A percentile compares a stretch with the other conserved stretches of the same genome.
These are phyloP conservation scores for Creolimax fragrantissima DNA, from an alignment of 78 protist species.

Conservation along the genomic window DNA sequence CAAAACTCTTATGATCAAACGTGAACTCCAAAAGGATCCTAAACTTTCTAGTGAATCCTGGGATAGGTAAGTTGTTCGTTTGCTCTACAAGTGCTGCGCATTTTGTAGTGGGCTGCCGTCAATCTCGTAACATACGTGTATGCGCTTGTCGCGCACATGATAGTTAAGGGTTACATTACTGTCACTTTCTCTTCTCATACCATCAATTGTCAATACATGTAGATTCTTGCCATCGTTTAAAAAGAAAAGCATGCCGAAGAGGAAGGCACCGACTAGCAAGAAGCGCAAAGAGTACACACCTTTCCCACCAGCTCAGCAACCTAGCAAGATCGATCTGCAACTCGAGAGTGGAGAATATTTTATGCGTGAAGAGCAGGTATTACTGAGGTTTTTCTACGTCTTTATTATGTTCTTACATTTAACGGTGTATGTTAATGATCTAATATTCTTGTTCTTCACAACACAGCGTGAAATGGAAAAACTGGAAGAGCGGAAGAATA, in stretches of 20 bases:
- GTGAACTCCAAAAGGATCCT: constrained; percentile 85
- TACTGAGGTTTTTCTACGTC: no score
- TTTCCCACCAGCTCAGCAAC: constrained; percentile 68
- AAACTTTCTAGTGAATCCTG: constrained; percentile 74
- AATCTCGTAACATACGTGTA: no score
- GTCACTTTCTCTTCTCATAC: no score
- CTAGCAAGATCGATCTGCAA: constrained; percentile 56
- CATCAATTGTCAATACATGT: no score
- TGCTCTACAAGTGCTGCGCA: no score
- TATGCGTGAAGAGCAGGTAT: constrained; percentile 32
- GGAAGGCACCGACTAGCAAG: constrained; percentile 6
- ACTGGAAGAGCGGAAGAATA: background rate
- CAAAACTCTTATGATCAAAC: constrained; percentile 90
- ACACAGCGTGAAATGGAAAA: background rate
- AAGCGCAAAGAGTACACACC: constrained; percentile 63
- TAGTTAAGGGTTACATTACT: no score
- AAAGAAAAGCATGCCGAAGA: constrained; percentile 42
- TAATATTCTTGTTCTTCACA: background rate
- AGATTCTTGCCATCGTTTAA: constrained; percentile 90
- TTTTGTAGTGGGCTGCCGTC: no score
- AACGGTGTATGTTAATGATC: no score
- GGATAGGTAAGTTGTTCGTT: constrained; percentile 68
- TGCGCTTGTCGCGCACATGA: no score
- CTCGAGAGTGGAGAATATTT: constrained; percentile 82
- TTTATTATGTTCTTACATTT: background rate